Percentiles rank a stretch among this genome's conserved stretches.
phyloP scores from a whole-genome alignment of 2,329 filamentous ascomycete genomes.

The Huntiella moniliformis region DNA sequence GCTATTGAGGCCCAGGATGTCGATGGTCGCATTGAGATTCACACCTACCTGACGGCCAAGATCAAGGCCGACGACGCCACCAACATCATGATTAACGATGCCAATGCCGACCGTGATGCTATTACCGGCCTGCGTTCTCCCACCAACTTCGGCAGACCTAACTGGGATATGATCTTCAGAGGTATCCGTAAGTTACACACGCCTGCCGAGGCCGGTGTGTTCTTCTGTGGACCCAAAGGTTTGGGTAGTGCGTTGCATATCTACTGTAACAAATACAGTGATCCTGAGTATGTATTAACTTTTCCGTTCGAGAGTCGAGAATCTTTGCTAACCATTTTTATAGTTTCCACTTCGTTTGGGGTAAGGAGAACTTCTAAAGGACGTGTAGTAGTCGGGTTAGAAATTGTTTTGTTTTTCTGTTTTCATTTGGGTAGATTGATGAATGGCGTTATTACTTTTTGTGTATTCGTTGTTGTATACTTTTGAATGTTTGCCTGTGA shows the following conservation, averaged over 20 bases:
- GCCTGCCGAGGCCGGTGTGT: conserved; percentile 55
- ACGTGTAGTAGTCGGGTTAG: background rate
- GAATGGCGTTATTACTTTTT: conserved; percentile 1
- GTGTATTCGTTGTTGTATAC: background rate
- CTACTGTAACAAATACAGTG: conserved; percentile 76
- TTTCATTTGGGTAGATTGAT: background rate
- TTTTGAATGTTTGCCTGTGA: too few relatives aligned
- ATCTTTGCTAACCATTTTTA: conserved; percentile 14
- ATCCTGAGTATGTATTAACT: conserved; percentile 47
- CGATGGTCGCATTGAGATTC: conserved; percentile 70
- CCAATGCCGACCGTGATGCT: conserved; percentile 64
- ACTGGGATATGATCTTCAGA: conserved; percentile 82
- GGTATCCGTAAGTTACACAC: conserved; percentile 62
- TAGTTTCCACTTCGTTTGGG: conserved; percentile 48
- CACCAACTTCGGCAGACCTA: conserved; percentile 71
- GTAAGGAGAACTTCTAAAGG: conserved; percentile 47
- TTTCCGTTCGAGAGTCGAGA: conserved; percentile 8
- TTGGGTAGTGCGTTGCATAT: conserved; percentile 59
- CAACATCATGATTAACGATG: conserved; percentile 86
- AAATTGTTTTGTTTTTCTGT: conserved; percentile 1
- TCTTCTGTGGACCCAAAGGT: conserved; percentile 73
- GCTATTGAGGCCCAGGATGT: conserved; percentile 77
- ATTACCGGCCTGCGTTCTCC: conserved; percentile 68
- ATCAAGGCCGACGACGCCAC: conserved; percentile 73
- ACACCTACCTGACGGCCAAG: conserved; percentile 73